Percentiles rank a stretch among this genome's conserved stretches.
phyloP scores from a whole-genome alignment of 1,139 yeast genomes.

The Geotrichum klebahnii region DNA sequence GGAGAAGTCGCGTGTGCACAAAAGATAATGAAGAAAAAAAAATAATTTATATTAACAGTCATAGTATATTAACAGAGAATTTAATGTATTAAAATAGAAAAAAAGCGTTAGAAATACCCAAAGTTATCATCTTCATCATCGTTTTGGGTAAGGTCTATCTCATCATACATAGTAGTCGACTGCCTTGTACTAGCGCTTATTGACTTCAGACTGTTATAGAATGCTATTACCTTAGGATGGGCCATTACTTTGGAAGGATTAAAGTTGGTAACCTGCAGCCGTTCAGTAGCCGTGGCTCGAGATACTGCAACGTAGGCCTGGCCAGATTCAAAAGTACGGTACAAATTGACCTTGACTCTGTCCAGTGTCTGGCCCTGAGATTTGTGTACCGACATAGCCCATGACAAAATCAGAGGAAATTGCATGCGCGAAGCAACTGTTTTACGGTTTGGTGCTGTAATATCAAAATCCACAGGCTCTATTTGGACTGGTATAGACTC shows the following conservation, averaged over 20 bases:
- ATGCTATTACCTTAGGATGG: slow-evolving; percentile 60
- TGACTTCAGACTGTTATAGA: slow-evolving; percentile 49
- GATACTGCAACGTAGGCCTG: slow-evolving; percentile 89
- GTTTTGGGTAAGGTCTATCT: neutral
- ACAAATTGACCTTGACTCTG: slow-evolving; percentile 69
- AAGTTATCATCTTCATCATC: neutral
- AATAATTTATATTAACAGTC: neutral
- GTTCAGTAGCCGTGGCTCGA: slow-evolving; percentile 73
- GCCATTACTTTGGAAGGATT: slow-evolving; percentile 59
- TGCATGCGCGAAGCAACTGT: slow-evolving; percentile 48
- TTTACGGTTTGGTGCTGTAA: slow-evolving; percentile 23
- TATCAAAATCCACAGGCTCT: slow-evolving; percentile 4
- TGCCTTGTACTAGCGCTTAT: neutral
- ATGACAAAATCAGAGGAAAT: slow-evolving; percentile 70
- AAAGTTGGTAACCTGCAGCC: slow-evolving; percentile 71
- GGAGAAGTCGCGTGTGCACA: no score
- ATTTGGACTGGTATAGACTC: neutral
- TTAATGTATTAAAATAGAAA: neutral
- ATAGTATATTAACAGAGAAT: neutral
- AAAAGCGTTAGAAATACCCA: neutral
- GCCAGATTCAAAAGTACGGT: slow-evolving; percentile 72
- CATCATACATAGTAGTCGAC: neutral
- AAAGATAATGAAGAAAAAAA: neutral
- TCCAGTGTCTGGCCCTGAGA: slow-evolving; percentile 88
- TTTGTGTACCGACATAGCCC: slow-evolving; percentile 90